Evolutionary conservation across 129 eudicot species (phyloP), one percentile per base, ranked within the genome.

Genomic region (Gnaphalium uliginosum): DNA sequence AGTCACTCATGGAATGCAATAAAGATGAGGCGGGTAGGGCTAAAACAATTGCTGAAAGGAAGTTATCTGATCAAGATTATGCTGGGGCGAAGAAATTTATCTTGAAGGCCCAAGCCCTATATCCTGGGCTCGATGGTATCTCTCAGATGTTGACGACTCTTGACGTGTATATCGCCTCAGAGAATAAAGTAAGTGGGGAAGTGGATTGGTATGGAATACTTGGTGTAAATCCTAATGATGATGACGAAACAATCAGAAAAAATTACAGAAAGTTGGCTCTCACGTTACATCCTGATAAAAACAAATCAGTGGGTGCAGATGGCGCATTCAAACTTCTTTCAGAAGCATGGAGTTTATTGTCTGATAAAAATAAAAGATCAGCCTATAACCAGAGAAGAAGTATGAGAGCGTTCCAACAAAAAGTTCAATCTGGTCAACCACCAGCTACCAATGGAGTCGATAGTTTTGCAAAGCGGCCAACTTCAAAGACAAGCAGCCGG

Each of bases 1-100:
- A 75, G 61, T 69, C 71, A 56, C 33, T 29, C 59, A 94, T 94
- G 97, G 98, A 94, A 78, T 94, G 98, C 86, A 94, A 90, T 77
- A 94, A 83, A 88, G 98, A 94, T 41, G 98, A 94, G 86, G 97
- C 93, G 21, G 13, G 81, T 23, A 74, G 97, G 78, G 90, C 97
- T 78, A 94, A 85, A 74, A 37, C 78, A 70, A 90, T 90, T 57
- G 97, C 98, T 0, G 93, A 88, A 80, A 87, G 58, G 64, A 94
- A 89, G 71, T 73, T 90, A 64, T 79, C 79, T 14, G 88, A 84
- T 26, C 82, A 68, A 77, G 96, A 94, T 71, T 88, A 65, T 77
- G 76, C 70, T 39, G 97, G 97, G 14, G 91, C 98, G 0, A 88
- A 85, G 78, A 93, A 88, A 63, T 86, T 90, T 63, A 89, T 86